Base-by-base conservation (phyloP, 345 rosid species). In the Syzygium grande region DNA sequence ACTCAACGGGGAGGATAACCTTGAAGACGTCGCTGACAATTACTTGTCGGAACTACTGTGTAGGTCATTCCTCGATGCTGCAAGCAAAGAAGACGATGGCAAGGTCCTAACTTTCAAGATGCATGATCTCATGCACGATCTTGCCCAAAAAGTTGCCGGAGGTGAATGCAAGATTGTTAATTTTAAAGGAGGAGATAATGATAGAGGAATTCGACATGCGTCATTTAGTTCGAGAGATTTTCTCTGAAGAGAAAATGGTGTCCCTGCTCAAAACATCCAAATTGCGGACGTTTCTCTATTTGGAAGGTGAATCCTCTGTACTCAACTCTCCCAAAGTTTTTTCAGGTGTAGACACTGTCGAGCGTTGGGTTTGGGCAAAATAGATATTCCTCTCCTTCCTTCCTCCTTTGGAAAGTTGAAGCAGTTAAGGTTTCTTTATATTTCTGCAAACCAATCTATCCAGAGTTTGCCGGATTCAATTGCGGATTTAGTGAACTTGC, bases 191-290 rank as follows among this genome's bases (percentile, higher is more conserved):
- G 65, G 9, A 61, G 34, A 27, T 6, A n/a, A n/a, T 61, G 34
- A n/a, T 61, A 0, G 9, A n/a, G 34, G 2, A n/a, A 5, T n/a
- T n/a, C 34, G 34, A 61, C 68, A 61, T 61, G 73, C 1, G 2
- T n/a, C 73, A 0, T 13, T 6, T n/a, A 61, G 12, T 59, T 27
- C 16, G 0, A 34, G 2, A 11, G 3, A 25, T 3, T 6, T 7
- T 61, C 9, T n/a, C 2, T 5, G 9, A 58, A 61, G 34, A n/a
- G 73, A n/a, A 61, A 61, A 0, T n/a, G 34, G 0, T 13, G 9
- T 61, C 73, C 4, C 73, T n/a, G 8, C 73, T 61, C 73, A 6
- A 6, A 13, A n/a, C 7, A 61, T n/a, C 34, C 4, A 61, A 61
- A 61, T 61, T 61, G 73, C 73, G 2, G 9, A 61, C 73, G 1